Evolutionary conservation across 2,329 filamentous ascomycete genomes (phyloP).

Genomic region (Didymosphaeria variabile): DNA sequence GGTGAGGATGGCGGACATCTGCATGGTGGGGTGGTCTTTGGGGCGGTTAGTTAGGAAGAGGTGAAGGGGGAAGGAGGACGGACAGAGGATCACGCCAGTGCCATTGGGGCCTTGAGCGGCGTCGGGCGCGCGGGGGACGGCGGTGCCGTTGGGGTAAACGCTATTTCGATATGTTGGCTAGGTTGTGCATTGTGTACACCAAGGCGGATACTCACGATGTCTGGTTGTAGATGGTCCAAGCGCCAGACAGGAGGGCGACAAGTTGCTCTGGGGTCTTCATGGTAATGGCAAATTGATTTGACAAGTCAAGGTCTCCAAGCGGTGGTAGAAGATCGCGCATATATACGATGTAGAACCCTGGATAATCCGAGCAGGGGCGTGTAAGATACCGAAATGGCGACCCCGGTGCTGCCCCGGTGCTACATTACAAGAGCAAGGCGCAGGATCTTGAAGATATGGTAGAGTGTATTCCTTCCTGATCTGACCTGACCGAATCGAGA

Average conservation of each 20-base stretch:
- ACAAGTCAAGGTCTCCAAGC: background rate
- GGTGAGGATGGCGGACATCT: slow-evolving; percentile 16
- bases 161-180: background rate
- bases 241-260: slow-evolving; percentile 6
- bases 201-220: background rate
- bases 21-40: slow-evolving; percentile 3
- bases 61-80: background rate
- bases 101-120: slow-evolving; percentile 7
- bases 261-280: slow-evolving; percentile 12
- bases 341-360: background rate
- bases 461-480: background rate
- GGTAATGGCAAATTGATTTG: background rate
- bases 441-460: background rate
- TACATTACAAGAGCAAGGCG: slow-evolving; percentile 1
- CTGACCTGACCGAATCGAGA: background rate
- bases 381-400: background rate
- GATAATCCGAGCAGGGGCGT: background rate
- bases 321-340: background rate
- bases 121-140: background rate
- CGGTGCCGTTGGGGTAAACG: slow-evolving; percentile 8
- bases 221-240: slow-evolving; percentile 5
- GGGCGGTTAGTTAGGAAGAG: background rate
- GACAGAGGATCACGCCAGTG: slow-evolving; percentile 3
- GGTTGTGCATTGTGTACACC: no score
- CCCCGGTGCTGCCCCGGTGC: background rate